A percentile compares a stretch with the other conserved stretches of the same genome.
Evolutionary conservation across 1,284 basidiomycete genomes (phyloP).

Genomic region (Leccinum angustisporum): DNA sequence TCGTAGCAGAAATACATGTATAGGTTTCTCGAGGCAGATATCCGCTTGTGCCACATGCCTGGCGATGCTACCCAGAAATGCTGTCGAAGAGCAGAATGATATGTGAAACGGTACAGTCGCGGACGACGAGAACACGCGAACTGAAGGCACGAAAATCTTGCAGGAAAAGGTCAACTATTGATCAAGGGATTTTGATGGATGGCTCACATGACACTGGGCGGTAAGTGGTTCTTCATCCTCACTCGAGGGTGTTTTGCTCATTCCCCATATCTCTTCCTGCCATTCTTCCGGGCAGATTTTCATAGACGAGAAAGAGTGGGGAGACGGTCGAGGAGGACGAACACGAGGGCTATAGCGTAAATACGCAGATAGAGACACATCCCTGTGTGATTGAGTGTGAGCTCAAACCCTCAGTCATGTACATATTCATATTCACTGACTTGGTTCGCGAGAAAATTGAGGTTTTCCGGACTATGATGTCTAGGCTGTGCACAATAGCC

Average conservation of each 20-base stretch:
- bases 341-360: slow-evolving; percentile 51
- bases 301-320: slow-evolving; percentile 48
- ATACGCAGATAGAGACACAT: slow-evolving; percentile 29
- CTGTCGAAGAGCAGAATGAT: slow-evolving; percentile 49
- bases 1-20: slow-evolving; percentile 33
- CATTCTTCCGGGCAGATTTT: slow-evolving; percentile 62
- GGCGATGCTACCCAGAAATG: slow-evolving; percentile 45
- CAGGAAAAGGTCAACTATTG: slow-evolving; percentile 1
- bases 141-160: slow-evolving; percentile 44
- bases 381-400: slow-evolving; percentile 37
- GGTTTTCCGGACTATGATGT: slow-evolving; percentile 41
- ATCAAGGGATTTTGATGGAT: background rate
- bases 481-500: slow-evolving; percentile 46
- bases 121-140: slow-evolving; percentile 49
- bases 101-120: slow-evolving; percentile 63
- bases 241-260: slow-evolving; percentile 32
- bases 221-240: slow-evolving; percentile 28
- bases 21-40: slow-evolving; percentile 23
- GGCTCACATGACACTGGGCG: slow-evolving; percentile 50
- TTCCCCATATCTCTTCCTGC: slow-evolving; percentile 48
- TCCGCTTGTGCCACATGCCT: slow-evolving; percentile 23
- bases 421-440: slow-evolving; percentile 18
- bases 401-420: slow-evolving; percentile 8
- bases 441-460: slow-evolving; percentile 32
- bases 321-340: slow-evolving; percentile 49